phyloP scores from a whole-genome alignment of 306 rosid genomes.

The Herpetospermum pedunculosum region DNA sequence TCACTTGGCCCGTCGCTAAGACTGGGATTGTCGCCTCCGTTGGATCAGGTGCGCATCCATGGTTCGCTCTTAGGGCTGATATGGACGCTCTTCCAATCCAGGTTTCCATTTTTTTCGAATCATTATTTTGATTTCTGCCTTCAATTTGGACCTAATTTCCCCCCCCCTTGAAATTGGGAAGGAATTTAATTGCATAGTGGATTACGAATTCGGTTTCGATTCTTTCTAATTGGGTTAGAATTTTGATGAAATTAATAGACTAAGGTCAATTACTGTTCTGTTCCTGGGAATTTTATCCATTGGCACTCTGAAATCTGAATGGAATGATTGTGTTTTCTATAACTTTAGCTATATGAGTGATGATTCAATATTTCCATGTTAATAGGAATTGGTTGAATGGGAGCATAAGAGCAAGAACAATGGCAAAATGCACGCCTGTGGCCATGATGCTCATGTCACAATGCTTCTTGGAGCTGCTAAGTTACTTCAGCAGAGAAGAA shows the following conservation, averaged over 20 bases:
- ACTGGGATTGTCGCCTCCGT: slow-evolving; percentile 43
- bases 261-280: background rate
- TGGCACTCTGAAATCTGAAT: background rate
- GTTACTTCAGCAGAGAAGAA: slow-evolving; percentile 31
- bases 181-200: too few relatives aligned
- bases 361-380: background rate
- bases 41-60: slow-evolving; percentile 35
- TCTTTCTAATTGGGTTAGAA: background rate
- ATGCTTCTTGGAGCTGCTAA: slow-evolving; percentile 64
- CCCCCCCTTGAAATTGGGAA: background rate
- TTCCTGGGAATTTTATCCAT: background rate
- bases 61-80: slow-evolving; percentile 52
- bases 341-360: background rate
- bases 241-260: background rate
- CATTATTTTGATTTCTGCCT: background rate
- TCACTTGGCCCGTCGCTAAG: slow-evolving; percentile 42
- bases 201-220: background rate
- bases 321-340: background rate
- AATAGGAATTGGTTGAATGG: slow-evolving; percentile 58
- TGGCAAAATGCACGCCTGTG: slow-evolving; percentile 60
- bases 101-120: slow-evolving; percentile 6
- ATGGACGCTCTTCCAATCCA: slow-evolving; percentile 52
- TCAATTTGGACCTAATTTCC: background rate
- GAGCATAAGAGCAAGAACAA: slow-evolving; percentile 43
- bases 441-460: slow-evolving; percentile 48